Evolutionary conservation across 257 asterid species (phyloP), one percentile per base, ranked within the genome.

Genomic region (Salvia splendens): DNA sequence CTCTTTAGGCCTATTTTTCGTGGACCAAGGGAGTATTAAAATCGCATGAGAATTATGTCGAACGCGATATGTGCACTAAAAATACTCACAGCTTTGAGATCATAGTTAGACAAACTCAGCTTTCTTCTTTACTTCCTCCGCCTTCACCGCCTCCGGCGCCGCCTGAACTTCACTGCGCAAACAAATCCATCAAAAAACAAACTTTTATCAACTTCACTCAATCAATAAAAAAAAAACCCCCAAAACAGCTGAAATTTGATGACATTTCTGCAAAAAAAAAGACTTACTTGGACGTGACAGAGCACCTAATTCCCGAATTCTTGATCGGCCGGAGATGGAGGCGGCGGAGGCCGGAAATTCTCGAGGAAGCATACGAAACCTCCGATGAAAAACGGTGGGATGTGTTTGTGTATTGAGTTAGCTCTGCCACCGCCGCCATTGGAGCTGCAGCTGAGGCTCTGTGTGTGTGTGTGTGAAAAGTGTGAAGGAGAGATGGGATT

Each of bases 81-180:
- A 33, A 72, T 5, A 77, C 95, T 85, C 67, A 94, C 99, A 81
- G 97, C 93, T 73, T 71, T 82, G 77, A 94, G 99, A 79, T 94
- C 97, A 87, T 94, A 91, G 99, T 94, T 73, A 94, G 96, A 64
- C 99, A 94, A 65, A 94, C 0, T 91, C 99, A 0, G 85, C 73
- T 75, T 91, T 87, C 88, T 82, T 93, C 88, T 83, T 87, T 28
- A 70, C 57, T 14, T 86, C 97, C 61, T 80, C 91, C n/a, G 68
- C 70, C 62, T 85, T 85, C 81, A 84, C 79, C 61, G 80, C 83
- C 49, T 60, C 91, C 24, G 95, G 89, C 15, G 95, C 88, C 15
- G 95, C 88, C 78, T 87, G 72, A 58, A 73, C 87, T 85, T 93
- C 91, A 69, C 99, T 94, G 86, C 73, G 65, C 59, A 48, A 61